Percentiles rank a stretch among this genome's conserved stretches.
phyloP scores from a whole-genome alignment of 2,329 filamentous ascomycete genomes.

The Aspergillus melleus region DNA sequence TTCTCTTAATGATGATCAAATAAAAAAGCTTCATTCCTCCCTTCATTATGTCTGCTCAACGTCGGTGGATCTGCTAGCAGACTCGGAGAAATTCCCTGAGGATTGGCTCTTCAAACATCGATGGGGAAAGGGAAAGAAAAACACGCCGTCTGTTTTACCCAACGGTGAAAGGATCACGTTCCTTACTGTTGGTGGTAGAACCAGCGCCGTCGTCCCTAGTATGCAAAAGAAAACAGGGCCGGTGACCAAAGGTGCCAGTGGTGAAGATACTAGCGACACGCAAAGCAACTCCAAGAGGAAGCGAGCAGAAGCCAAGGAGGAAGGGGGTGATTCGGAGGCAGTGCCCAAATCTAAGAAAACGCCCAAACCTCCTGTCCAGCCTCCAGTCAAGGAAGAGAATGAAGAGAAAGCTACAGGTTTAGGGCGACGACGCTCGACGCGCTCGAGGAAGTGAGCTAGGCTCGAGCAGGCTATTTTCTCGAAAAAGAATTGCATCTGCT shows the following conservation, averaged over 20 bases:
- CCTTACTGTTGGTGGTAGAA: constrained; percentile 85
- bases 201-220: constrained; percentile 82
- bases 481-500: no score
- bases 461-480: neutral
- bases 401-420: constrained; percentile 13
- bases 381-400: constrained; percentile 24
- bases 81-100: constrained; percentile 79
- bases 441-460: constrained; percentile 24
- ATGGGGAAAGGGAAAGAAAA: constrained; percentile 87
- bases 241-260: constrained; percentile 54
- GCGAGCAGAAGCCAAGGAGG: constrained; percentile 30
- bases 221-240: constrained; percentile 79
- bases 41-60: constrained; percentile 78
- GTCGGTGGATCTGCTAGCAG: constrained; percentile 74
- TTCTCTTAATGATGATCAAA: constrained; percentile 70
- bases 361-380: constrained; percentile 23
- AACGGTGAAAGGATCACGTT: constrained; percentile 84
- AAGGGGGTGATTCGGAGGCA: constrained; percentile 15
- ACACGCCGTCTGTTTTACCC: constrained; percentile 65
- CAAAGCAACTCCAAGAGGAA: constrained; percentile 33
- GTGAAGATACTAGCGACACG: constrained; percentile 24
- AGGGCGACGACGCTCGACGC: constrained; percentile 33
- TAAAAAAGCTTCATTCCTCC: constrained; percentile 68
- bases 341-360: constrained; percentile 26
- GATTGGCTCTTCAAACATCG: constrained; percentile 87